Percentiles rank a stretch among this genome's conserved stretches.
These are phyloP conservation scores for Metschnikowia gelsemii DNA, from an alignment of 805 yeast species.

Conservation along the genomic window DNA sequence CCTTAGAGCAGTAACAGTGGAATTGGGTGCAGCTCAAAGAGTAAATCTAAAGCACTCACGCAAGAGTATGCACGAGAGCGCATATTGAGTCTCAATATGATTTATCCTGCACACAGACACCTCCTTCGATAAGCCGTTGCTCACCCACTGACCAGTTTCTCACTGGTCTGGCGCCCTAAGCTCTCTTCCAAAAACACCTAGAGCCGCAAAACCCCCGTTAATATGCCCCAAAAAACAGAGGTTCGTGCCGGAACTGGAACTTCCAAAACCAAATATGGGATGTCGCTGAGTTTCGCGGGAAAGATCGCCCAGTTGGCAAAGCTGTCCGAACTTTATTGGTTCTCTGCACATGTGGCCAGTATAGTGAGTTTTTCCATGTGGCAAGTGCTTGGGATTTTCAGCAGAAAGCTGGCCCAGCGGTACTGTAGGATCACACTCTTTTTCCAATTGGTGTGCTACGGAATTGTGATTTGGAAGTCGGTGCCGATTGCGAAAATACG, in stretches of 20 bases:
- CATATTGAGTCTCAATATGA: too few species aligned
- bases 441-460: constrained; percentile 57
- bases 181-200: too few species aligned
- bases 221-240: constrained; percentile 2
- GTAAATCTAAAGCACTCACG: too few species aligned
- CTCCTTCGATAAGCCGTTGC: too few species aligned
- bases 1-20: too few species aligned
- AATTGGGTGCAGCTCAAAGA: too few species aligned
- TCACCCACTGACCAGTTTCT: too few species aligned
- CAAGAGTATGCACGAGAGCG: too few species aligned
- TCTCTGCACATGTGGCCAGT: constrained; percentile 56
- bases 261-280: background rate
- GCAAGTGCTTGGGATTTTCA: constrained; percentile 44
- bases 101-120: too few species aligned
- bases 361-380: constrained; percentile 41
- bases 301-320: constrained; percentile 11
- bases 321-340: constrained; percentile 63
- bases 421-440: constrained; percentile 41
- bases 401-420: constrained; percentile 26
- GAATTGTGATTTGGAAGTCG: constrained; percentile 61
- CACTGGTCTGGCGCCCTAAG: too few species aligned
- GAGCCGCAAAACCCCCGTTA: background rate
- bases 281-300: background rate
- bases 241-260: background rate
- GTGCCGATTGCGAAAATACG: constrained; percentile 34